Evolutionary conservation across 768 basidiomycete genomes (phyloP).

Genomic region (Mycena alexandri): DNA sequence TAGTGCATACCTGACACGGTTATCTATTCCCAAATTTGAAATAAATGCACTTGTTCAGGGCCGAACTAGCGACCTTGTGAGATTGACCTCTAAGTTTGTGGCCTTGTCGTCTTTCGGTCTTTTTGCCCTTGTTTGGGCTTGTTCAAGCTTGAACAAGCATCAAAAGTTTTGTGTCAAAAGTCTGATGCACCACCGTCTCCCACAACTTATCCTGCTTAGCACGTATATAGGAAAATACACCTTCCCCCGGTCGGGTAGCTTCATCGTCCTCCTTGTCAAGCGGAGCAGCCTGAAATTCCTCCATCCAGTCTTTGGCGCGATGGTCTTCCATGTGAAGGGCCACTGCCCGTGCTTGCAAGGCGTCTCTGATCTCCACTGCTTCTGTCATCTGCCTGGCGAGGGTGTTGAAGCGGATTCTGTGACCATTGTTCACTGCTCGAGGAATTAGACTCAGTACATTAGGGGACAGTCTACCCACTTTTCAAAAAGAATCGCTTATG

Average conservation of each 20-base stretch:
- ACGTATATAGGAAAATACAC: neutral
- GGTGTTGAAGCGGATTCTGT: slow-evolving; percentile 45
- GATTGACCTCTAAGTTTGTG: too few relatives aligned
- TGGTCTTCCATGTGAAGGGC: slow-evolving; percentile 25
- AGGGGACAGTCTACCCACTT: slow-evolving; percentile 32
- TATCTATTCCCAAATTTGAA: too few relatives aligned
- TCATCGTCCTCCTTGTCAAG: neutral
- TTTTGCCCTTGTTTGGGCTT: too few relatives aligned
- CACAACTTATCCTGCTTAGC: neutral
- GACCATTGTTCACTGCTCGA: slow-evolving; percentile 44
- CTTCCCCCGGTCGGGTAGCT: neutral
- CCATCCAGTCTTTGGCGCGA: slow-evolving; percentile 16
- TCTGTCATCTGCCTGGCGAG: slow-evolving; percentile 45
- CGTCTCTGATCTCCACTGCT: slow-evolving; percentile 38
- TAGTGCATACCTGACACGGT: too few relatives aligned
- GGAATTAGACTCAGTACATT: neutral
- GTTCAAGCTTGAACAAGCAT: too few relatives aligned
- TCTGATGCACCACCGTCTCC: neutral
- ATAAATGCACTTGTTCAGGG: too few relatives aligned
- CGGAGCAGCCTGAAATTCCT: neutral
- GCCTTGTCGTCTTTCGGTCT: too few relatives aligned
- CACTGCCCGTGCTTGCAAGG: slow-evolving; percentile 37
- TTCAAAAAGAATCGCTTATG: slow-evolving; percentile 48
- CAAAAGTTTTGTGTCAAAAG: too few relatives aligned
- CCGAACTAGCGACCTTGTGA: too few relatives aligned